A percentile compares a stretch with the other conserved stretches of the same genome.
These are phyloP conservation scores for Colletotrichum cuscutae DNA, from an alignment of 2,329 filamentous ascomycete genomes.

Conservation along the genomic window DNA sequence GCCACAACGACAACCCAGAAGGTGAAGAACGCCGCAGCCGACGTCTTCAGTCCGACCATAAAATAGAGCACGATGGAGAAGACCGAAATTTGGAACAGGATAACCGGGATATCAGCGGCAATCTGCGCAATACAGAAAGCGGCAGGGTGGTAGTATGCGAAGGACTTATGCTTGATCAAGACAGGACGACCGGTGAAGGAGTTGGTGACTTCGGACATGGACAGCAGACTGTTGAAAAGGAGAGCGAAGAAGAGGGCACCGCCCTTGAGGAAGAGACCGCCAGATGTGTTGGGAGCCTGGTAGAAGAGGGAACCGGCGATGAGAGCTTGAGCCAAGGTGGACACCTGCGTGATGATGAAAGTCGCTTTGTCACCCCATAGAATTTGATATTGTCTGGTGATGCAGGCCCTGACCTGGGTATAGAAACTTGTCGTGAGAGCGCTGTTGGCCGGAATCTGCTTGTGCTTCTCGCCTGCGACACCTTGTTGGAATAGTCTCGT, in stretches of 20 bases:
- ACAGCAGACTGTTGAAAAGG: conserved; percentile 69
- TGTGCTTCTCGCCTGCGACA: conserved; percentile 65
- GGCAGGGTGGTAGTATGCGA: conserved; percentile 67
- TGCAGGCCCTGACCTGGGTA: conserved; percentile 65
- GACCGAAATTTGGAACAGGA: conserved; percentile 66
- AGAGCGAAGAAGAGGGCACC: conserved; percentile 74
- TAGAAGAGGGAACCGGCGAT: conserved; percentile 77
- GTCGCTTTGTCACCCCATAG: conserved; percentile 73
- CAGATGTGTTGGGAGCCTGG: conserved; percentile 65
- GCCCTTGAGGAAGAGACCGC: conserved; percentile 71
- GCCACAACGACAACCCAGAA: conserved; percentile 66
- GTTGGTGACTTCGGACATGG: conserved; percentile 74
- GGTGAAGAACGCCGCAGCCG: conserved; percentile 68
- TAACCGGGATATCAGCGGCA: conserved; percentile 63
- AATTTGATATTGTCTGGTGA: conserved; percentile 72
- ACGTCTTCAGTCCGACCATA: conserved; percentile 66
- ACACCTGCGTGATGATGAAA: conserved; percentile 70
- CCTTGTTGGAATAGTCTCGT: conserved; percentile 65
- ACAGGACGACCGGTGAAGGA: conserved; percentile 70
- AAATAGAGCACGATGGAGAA: conserved; percentile 72
- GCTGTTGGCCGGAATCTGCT: conserved; percentile 61
- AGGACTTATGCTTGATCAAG: conserved; percentile 67
- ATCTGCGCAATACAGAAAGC: conserved; percentile 69
- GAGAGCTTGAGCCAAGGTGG: conserved; percentile 68
- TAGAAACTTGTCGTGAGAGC: conserved; percentile 65